Evolutionary conservation across 345 rosid genomes (phyloP).

Genomic region (Laguncularia racemosa): DNA sequence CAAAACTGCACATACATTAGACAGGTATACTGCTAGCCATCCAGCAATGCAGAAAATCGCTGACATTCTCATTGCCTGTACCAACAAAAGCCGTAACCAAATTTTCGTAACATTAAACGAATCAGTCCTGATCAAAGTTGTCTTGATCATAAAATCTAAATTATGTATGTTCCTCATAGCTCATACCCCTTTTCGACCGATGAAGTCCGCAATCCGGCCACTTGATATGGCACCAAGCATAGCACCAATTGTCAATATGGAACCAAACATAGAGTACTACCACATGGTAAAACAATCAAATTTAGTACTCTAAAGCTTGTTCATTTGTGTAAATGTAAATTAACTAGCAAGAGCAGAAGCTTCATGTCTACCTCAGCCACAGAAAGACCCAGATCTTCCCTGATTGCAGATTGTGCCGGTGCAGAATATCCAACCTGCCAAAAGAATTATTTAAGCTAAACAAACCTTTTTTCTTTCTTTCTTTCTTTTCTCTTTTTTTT

Average conservation of each 20-base stretch:
- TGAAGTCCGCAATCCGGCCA: conserved; percentile 62
- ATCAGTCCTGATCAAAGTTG: not conserved
- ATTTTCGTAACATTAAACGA: not conserved
- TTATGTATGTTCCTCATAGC: not conserved
- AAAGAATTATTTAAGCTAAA: conserved; percentile 33
- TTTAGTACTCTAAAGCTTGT: too few relatives aligned
- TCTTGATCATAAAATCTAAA: not conserved
- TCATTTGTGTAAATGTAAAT: not conserved
- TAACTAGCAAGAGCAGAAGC: not conserved
- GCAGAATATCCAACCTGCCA: conserved; percentile 96
- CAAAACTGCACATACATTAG: conserved; percentile 26
- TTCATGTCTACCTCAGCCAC: conserved; percentile 46
- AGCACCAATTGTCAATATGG: conserved; percentile 90
- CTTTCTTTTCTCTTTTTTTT: too few relatives aligned
- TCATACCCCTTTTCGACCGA: conserved; percentile 83
- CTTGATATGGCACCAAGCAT: conserved; percentile 91
- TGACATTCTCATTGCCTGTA: conserved; percentile 83
- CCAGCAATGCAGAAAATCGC: conserved; percentile 71
- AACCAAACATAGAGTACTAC: conserved; percentile 92
- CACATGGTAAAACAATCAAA: not conserved
- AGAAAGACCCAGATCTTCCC: conserved; percentile 72
- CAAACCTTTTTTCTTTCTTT: conserved; percentile 1
- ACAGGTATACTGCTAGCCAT: conserved; percentile 74
- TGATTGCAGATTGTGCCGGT: conserved; percentile 77
- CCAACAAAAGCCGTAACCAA: not conserved